Base-by-base conservation (phyloP, 805 yeast species). In the Lipomyces lipofer region DNA sequence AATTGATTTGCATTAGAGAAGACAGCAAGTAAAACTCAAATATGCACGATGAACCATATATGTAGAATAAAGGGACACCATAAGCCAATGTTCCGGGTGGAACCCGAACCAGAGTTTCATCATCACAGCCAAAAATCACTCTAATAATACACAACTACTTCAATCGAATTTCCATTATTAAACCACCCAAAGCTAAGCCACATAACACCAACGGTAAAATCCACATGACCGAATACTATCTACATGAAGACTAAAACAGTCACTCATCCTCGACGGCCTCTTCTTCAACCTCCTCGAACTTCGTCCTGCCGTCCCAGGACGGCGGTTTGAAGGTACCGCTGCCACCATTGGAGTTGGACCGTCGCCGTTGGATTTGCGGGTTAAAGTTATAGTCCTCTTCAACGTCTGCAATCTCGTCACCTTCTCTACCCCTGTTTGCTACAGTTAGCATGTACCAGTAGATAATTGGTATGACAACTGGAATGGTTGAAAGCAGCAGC, bases 301-400 rank as follows among this genome's bases (percentile, higher is more conserved):
- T 25, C 15, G 38, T 9, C 33, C 33, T 10, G 32, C 13, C 45
- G 22, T 50, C 56, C 59, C 47, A 59, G 17, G 62, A 54, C 15
- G 60, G 60, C 12, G 59, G 59, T 30, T 44, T 49, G 48, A 24
- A 13, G 12, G 46, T 10, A 25, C 56, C 54, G 33, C 43, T 49
- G 32, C 63, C 58, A 32, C 63, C 60, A 43, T 60, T 61, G 32
- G 66, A 63, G 50, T 63, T 63, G 17, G 66, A 63, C 38, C 65
- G 60, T 28, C 66, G 63, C 29, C 63, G 64, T 25, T 51, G 59
- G 25, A 51, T 40, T 45, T 60, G 59, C 24, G 57, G 58, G 13
- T 63, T 47, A 39, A 54, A 60, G 51, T 58, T 54, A 46, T 58
- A 54, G 27, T 63, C 62, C 24, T 58, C 54, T 38, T 60, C 66